phyloP scores from a whole-genome alignment of 2,329 filamentous ascomycete genomes.

The Clonostachys byssicola region DNA sequence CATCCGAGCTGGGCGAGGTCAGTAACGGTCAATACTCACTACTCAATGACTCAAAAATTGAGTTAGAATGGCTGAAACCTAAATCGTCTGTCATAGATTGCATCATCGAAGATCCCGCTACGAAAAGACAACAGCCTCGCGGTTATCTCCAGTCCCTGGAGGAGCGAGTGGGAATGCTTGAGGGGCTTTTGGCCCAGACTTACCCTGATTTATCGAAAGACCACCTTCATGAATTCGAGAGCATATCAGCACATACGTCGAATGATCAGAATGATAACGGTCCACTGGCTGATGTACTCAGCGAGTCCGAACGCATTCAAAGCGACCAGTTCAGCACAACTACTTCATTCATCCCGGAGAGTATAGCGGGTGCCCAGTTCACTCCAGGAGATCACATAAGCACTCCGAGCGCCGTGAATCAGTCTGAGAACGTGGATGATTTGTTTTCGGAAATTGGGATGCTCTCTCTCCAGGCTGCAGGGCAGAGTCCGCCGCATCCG shows the following conservation, averaged over 20 bases:
- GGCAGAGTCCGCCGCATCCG: slow-evolving; percentile 15
- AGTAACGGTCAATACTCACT: background rate
- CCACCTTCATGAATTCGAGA: background rate
- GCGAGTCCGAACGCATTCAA: background rate
- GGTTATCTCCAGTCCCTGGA: slow-evolving; percentile 22
- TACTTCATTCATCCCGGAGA: too few relatives aligned
- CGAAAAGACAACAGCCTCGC: slow-evolving; percentile 10
- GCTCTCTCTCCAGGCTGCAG: slow-evolving; percentile 20
- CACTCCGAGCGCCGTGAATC: background rate
- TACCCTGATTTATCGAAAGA: background rate
- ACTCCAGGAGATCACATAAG: background rate
- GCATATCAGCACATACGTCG: too few relatives aligned
- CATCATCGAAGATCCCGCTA: slow-evolving; percentile 27
- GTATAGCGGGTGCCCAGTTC: background rate
- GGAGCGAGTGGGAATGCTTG: slow-evolving; percentile 6
- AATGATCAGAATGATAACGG: background rate
- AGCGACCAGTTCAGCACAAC: background rate
- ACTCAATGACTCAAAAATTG: background rate
- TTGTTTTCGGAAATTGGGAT: slow-evolving; percentile 6
- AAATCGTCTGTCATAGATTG: slow-evolving; percentile 13
- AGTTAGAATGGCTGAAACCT: background rate
- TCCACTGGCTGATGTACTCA: background rate
- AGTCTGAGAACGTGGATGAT: background rate
- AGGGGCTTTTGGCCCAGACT: background rate
- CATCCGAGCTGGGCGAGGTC: background rate